Conservation (phyloP, 169 alveolate genomes). For the Cryptosporidium canis region DNA sequence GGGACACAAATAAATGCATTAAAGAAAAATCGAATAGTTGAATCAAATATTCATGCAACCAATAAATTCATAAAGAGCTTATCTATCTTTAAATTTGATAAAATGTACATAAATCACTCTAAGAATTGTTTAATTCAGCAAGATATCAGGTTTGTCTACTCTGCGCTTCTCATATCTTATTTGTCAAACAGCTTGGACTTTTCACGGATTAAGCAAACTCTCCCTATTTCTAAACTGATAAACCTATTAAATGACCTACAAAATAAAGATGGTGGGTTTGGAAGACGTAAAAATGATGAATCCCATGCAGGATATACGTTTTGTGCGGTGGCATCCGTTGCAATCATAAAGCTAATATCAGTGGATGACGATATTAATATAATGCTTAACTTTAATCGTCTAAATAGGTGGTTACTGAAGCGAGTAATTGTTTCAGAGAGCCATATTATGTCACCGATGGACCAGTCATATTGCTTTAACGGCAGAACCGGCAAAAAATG, state of each 20-base stretch:
- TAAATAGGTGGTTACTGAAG: constrained; percentile 29
- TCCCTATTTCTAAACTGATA: constrained; percentile 9
- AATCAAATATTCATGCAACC: neutral
- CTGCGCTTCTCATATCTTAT: constrained; percentile 8
- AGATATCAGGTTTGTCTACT: constrained; percentile 44
- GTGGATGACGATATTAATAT: neutral
- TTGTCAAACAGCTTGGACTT: neutral
- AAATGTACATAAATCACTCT: constrained; percentile 12
- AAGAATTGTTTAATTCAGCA: neutral
- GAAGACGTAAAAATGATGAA: constrained; percentile 76
- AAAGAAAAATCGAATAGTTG: neutral
- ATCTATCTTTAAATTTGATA: neutral
- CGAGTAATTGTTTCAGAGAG: constrained; percentile 73
- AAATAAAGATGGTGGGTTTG: constrained; percentile 77
- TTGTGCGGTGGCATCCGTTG: constrained; percentile 75
- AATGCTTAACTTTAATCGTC: constrained; percentile 3
- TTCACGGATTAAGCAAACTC: too few species aligned
- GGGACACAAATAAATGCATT: constrained; percentile 19
- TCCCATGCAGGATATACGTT: constrained; percentile 78
- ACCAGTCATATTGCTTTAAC: constrained; percentile 68
- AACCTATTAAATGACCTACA: neutral
- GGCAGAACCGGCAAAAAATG: constrained; percentile 78
- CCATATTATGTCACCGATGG: constrained; percentile 49
- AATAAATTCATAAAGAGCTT: neutral
- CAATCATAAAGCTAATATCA: constrained; percentile 34